Evolutionary conservation across 2,329 filamentous ascomycete genomes (phyloP), one percentile per base, ranked within the genome.

Genomic region (Neofusicoccum sp.): DNA sequence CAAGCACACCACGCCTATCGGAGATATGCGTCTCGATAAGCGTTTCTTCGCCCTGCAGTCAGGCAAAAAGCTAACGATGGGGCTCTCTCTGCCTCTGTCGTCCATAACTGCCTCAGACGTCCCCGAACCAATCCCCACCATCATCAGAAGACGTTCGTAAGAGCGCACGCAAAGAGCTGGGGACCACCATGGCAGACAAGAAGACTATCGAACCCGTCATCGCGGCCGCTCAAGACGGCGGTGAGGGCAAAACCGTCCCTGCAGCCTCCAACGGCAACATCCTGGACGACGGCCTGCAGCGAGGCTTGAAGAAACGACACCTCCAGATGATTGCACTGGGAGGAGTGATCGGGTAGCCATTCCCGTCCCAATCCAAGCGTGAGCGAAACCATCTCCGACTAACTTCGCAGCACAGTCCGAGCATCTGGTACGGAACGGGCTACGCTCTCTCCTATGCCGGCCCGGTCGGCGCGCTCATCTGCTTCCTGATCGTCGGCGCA

Each of bases 271-370:
- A 54, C 29, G 49, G 49, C n/a, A 54, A 54, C 16, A 28, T 54
- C 33, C 9, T 54, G 34, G 49, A 54, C 49, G 16, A 54, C n/a
- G 49, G 49, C 9, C 43, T 69, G 41, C 64, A 67, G 63, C 56
- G 67, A 12, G 68, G 76, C 50, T 73, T 82, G 58, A 82, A 83
- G 70, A 81, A 81, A 41, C 79, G 83, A 67, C 84, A 86, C 70
- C 83, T 85, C 56, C 78, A 85, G 66, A 84, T 85, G 69, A 87
- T 88, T 68, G 84, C 84, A 8, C 77, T 87, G 8, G 85, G 84
- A 61, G 67, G 66, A 56, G 64, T 59, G 4, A 54, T 54, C 29
- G 49, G 49, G 64, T 39, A 58, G 61, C 34, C 16, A 16, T 22
- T 22, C 22, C 22, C 22, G 22, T 22, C 22, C 22, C 22, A 16